phyloP scores from a whole-genome alignment of 768 basidiomycete species.

The Suillus americanus region DNA sequence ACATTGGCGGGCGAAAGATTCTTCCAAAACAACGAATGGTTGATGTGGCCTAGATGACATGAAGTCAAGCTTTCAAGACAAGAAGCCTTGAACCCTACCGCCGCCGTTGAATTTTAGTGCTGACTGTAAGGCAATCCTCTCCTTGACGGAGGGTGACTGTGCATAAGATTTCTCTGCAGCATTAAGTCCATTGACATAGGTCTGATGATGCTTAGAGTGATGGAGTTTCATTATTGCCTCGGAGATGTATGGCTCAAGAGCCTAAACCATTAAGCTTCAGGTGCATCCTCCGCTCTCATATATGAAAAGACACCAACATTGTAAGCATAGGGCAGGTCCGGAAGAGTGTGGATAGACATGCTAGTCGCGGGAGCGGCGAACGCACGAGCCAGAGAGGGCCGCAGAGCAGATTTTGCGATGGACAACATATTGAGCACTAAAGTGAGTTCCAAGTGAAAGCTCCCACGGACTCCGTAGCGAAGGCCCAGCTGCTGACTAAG shows the following conservation, averaged over 20 bases:
- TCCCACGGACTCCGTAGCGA: neutral
- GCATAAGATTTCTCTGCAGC: constrained; percentile 85
- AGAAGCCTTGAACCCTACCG: constrained; percentile 41
- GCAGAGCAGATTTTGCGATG: constrained; percentile 42
- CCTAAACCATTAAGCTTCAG: constrained; percentile 39
- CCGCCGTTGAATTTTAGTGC: constrained; percentile 99
- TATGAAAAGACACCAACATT: constrained; percentile 47
- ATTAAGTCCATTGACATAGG: constrained; percentile 94
- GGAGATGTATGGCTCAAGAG: constrained; percentile 91
- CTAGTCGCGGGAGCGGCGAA: constrained; percentile 41
- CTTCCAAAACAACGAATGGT: constrained; percentile 97
- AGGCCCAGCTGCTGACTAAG: neutral
- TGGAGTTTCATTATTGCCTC: constrained; percentile 93
- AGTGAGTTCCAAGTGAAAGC: neutral
- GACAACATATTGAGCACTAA: constrained; percentile 44
- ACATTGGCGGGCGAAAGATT: constrained; percentile 78
- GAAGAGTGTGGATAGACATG: constrained; percentile 68
- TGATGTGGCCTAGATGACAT: constrained; percentile 70
- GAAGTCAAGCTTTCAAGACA: neutral
- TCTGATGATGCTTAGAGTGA: constrained; percentile 88
- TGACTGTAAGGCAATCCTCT: constrained; percentile 80
- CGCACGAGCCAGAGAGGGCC: constrained; percentile 45
- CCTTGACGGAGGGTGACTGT: constrained; percentile 62
- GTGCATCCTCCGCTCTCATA: neutral
- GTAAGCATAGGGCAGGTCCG: constrained; percentile 77